Base-by-base conservation (phyloP, 805 yeast genomes). In the Metschnikowia vanudenii region DNA sequence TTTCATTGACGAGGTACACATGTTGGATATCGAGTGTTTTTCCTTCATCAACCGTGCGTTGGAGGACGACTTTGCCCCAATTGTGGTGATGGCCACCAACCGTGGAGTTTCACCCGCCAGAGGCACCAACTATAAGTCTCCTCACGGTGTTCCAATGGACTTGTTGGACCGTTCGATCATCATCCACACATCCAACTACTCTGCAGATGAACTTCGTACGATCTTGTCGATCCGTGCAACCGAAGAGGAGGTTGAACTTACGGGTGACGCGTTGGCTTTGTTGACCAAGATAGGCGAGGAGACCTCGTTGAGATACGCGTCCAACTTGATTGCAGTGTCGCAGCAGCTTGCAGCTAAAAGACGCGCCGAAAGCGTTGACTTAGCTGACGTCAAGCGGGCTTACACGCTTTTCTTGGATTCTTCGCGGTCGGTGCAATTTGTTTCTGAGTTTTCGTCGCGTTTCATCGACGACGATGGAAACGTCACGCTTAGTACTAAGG, bases 81-180 rank as follows among this genome's bases (percentile, higher is more conserved):
- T 94, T 62, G 97, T 94, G 35, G 87, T 94, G 53, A 88, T 94
- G 95, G 99, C 99, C 49, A 56, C 99, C 20, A 94, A 94, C 71
- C 80, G 97, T 66, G 99, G 99, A 44, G 78, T 92, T 48, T 80
- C 96, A n/a, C 84, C 80, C 50, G 90, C 96, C 19, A 81, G 97
- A 61, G 99, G 99, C 43, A 88, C 98, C 26, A 84, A 81, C 62
- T 89, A 89, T 72, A 86, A 84, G 67, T 85, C 97, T 1, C 97
- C 99, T 18, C 99, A 94, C 65, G 99, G 99, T n/a, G 75, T 94
- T 49, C 99, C 99, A 36, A 77, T 87, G 49, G 99, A 94, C 74
- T 75, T 94, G 59, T 82, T 94, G 58, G 99, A 94, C 70, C 81
- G 99, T 65, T 80, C 95, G 30, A 85, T 94, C 55, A 94, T 94